Evolutionary conservation across 1,139 yeast genomes (phyloP), one percentile per base, ranked within the genome.

Genomic region (Nadsonia commutata): DNA sequence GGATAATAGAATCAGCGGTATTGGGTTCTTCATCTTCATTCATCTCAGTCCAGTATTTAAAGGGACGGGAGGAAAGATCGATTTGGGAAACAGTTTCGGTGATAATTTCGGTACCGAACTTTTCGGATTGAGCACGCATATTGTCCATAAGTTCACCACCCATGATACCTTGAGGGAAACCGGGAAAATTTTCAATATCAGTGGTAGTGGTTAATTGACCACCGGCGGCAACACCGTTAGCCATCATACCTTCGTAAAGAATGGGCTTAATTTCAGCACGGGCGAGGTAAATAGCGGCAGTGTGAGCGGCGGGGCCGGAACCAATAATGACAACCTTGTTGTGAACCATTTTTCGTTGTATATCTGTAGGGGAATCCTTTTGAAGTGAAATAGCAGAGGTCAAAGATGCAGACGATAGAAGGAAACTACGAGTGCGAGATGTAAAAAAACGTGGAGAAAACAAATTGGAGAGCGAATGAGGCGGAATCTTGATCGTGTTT

Each of bases 301-400:
- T 90, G 71, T 90, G 96, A 46, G 97, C 98, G 49, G 98, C 98
- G 45, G 98, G 98, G 55, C 98, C 98, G 43, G 97, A 88, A 41
- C 97, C 97, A 52, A 88, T 80, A 57, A 88, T 85, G 43, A 94
- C 85, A 51, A 86, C 95, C 67, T 72, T 76, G 68, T 83, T 78
- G 65, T 86, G 95, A 56, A 52, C 50, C 59, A 56, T 57, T 50
- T 49, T 55, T 39, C 37, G 46, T 31, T 38, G 41, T 37, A 27
- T 11, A 27, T 27, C 33, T 27, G 13, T 27, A 27, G 33, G 33
- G 33, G 33, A 9, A 16, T 27, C n/a, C 16, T 27, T 13, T 27
- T 27, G 33, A 9, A 27, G 33, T 21, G 43, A 40, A 17, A 41
- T 37, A 20, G 31, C 38, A 17, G 47, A 40, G 13, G 45, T 43